Evolutionary conservation across 345 rosid genomes (phyloP).

Genomic region (Eucalyptus viminalis): DNA sequence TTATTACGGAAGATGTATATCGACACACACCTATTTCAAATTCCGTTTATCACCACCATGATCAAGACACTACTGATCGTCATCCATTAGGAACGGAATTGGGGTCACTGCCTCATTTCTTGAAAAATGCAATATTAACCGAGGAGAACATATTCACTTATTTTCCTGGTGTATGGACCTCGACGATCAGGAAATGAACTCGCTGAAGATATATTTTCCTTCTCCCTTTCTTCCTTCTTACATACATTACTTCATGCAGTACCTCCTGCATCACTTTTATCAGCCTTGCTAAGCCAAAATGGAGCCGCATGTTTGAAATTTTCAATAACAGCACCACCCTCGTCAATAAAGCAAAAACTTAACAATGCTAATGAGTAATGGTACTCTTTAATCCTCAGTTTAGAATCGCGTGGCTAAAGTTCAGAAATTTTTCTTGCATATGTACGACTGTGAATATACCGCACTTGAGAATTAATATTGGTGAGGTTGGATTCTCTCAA

Average conservation of each 20-base stretch:
- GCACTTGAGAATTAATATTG: background rate
- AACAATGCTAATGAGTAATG: background rate
- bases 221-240: background rate
- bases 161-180: background rate
- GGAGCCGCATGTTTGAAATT: background rate
- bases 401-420: background rate
- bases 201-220: background rate
- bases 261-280: background rate
- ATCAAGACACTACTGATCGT: background rate
- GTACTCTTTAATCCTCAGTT: background rate
- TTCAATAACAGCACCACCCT: background rate
- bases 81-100: background rate
- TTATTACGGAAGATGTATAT: background rate
- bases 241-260: background rate
- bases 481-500: background rate
- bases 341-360: background rate
- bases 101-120: background rate
- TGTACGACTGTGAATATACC: background rate
- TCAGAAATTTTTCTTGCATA: background rate
- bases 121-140: background rate
- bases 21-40: background rate
- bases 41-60: background rate
- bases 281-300: background rate
- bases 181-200: background rate
- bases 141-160: background rate